These are phyloP conservation scores for Peronosclerospora sorghi DNA, from an alignment of 352 stramenopile genomes.

Conservation along the genomic window DNA sequence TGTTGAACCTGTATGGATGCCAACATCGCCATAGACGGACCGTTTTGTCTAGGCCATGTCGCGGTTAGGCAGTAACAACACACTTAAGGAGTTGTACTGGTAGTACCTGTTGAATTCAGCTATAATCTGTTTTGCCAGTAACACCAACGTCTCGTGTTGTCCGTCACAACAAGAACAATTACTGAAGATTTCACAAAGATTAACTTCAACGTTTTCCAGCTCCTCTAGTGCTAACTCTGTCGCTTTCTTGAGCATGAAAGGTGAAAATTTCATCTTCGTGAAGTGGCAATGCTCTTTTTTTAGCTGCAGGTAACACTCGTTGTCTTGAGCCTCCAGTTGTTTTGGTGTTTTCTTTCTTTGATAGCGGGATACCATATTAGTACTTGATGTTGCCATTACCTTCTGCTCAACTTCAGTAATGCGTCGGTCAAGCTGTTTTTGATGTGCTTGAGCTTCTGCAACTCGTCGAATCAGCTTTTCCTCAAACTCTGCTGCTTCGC, in stretches of 20 bases:
- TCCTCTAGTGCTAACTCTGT: constrained; percentile 9
- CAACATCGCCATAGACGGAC: constrained; percentile 3
- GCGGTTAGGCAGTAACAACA: neutral
- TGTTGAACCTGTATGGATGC: constrained; percentile 10
- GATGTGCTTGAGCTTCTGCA: constrained; percentile 1
- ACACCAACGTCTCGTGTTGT: constrained; percentile 7
- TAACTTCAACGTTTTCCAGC: constrained; percentile 8
- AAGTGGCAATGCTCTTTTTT: constrained; percentile 7
- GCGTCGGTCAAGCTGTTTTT: constrained; percentile 3
- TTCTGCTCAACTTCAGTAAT: constrained; percentile 7
- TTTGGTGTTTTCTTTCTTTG: neutral
- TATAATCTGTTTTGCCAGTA: constrained; percentile 4
- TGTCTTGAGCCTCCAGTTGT: constrained; percentile 5
- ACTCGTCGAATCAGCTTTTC: constrained; percentile 1
- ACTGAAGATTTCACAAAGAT: constrained; percentile 6
- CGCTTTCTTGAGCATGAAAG: constrained; percentile 3
- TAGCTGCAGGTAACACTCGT: constrained; percentile 3
- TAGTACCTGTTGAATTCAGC: constrained; percentile 8
- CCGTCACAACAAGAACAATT: constrained; percentile 1
- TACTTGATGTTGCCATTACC: neutral
- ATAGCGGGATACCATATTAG: neutral
- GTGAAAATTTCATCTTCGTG: constrained; percentile 1
- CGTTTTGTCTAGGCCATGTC: neutral
- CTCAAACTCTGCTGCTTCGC: constrained; percentile 1
- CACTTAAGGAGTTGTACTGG: neutral